These are phyloP conservation scores for Fistulinella staudtii DNA, from an alignment of 1,284 basidiomycete species.

Conservation along the genomic window DNA sequence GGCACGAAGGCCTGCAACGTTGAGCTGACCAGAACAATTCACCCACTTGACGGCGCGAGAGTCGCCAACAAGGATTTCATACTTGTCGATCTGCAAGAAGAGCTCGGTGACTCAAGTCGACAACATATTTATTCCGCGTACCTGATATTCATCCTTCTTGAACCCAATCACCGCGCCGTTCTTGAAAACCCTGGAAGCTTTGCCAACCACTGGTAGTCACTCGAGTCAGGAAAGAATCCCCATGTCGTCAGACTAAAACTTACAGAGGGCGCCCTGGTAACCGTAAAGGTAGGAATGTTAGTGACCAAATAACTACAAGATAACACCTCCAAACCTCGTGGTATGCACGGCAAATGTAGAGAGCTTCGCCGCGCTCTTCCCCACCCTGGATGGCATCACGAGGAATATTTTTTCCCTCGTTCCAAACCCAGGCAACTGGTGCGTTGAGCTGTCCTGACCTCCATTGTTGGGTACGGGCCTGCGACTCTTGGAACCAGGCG, in stretches of 20 bases:
- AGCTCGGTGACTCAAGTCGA: neutral
- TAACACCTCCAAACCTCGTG: constrained; percentile 44
- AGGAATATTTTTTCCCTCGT: constrained; percentile 56
- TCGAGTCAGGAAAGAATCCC: neutral
- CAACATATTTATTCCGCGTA: constrained; percentile 30
- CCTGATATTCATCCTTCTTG: constrained; percentile 53
- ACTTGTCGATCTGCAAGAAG: constrained; percentile 46
- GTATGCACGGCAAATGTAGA: constrained; percentile 61
- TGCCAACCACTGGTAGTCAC: constrained; percentile 60
- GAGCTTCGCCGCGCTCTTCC: constrained; percentile 43
- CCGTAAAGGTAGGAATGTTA: constrained; percentile 7
- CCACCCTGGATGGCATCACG: constrained; percentile 54
- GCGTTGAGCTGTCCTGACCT: constrained; percentile 40
- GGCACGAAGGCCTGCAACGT: constrained; percentile 40
- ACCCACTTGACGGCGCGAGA: constrained; percentile 58
- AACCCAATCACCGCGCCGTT: constrained; percentile 63
- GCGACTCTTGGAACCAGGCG: constrained; percentile 59
- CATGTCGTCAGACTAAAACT: constrained; percentile 21
- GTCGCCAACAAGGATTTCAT: constrained; percentile 68
- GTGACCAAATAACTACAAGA: neutral
- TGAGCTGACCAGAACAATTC: constrained; percentile 41
- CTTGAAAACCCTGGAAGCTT: constrained; percentile 51
- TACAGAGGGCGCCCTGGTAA: constrained; percentile 52
- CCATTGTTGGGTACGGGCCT: constrained; percentile 48
- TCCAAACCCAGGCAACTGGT: constrained; percentile 60